Percentiles rank a stretch among this genome's conserved stretches.
phyloP scores from a whole-genome alignment of 495 filamentous ascomycete species.

The Jackrogersella minutella region DNA sequence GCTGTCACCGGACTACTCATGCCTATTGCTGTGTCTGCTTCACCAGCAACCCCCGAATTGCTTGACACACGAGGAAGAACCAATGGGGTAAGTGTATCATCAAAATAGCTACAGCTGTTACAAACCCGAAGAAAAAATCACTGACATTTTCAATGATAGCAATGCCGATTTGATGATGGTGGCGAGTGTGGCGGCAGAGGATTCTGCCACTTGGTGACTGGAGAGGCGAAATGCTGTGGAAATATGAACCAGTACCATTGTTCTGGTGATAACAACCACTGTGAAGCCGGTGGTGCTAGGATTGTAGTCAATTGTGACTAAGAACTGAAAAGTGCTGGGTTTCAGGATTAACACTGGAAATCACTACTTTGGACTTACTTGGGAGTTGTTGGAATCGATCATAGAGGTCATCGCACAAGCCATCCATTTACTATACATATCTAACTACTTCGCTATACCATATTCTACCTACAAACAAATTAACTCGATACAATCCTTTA shows the following conservation, averaged over 20 bases:
- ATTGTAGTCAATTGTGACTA: conserved; percentile 6
- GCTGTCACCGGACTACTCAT: conserved; percentile 1
- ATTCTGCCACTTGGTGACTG: conserved; percentile 2
- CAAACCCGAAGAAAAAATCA: not conserved
- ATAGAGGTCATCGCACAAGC: not conserved
- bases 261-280: conserved; percentile 3
- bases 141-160: not conserved
- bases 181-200: not conserved
- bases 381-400: not conserved
- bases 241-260: conserved; percentile 7
- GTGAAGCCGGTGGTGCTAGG: not conserved
- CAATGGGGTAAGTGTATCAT: not conserved
- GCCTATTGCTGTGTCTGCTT: not conserved
- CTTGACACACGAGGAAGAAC: conserved; percentile 1
- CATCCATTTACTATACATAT: not conserved
- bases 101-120: not conserved
- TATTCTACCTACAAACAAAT: not conserved
- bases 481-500: not conserved
- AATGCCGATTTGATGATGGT: conserved; percentile 7
- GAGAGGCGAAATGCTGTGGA: not conserved
- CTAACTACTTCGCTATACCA: not conserved
- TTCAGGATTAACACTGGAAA: not conserved
- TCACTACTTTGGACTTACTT: not conserved
- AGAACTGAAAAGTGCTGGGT: not conserved
- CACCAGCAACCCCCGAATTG: not conserved